These are phyloP conservation scores for Aspergillus thermomutatus DNA, from an alignment of 2,329 filamentous ascomycete genomes.

Conservation along the genomic window DNA sequence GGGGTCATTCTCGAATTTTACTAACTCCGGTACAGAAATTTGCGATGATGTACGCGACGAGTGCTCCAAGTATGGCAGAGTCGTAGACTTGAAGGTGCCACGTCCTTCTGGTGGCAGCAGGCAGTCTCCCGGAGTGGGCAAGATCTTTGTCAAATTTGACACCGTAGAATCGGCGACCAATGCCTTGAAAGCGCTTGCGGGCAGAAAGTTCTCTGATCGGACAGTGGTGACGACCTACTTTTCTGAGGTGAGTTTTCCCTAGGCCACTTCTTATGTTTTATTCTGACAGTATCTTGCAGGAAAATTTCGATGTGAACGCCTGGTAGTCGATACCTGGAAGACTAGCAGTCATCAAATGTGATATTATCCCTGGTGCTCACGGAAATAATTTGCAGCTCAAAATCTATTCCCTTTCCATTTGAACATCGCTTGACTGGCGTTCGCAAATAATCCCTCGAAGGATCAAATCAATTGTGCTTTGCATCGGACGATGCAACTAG, in stretches of 20 bases:
- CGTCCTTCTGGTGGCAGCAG: conserved; percentile 78
- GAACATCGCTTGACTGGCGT: background rate
- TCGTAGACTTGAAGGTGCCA: conserved; percentile 89
- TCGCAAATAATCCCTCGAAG: background rate
- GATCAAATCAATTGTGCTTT: background rate
- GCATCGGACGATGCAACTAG: background rate
- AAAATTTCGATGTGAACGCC: conserved; percentile 89
- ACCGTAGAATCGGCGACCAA: conserved; percentile 72
- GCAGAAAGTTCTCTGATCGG: conserved; percentile 91
- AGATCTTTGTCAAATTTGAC: conserved; percentile 96
- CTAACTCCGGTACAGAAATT: conserved; percentile 65
- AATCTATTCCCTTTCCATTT: background rate
- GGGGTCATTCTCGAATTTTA: background rate
- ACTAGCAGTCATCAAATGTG: background rate
- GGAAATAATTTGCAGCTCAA: background rate
- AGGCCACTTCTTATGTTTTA: conserved; percentile 2
- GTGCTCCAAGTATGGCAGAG: conserved; percentile 82
- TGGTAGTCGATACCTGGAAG: conserved; percentile 59
- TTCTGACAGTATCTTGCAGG: conserved; percentile 49
- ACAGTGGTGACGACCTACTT: conserved; percentile 97
- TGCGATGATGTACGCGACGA: conserved; percentile 91
- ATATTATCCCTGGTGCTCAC: background rate
- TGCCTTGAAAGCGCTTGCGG: conserved; percentile 84
- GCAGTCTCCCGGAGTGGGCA: conserved; percentile 85
- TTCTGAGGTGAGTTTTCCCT: conserved; percentile 64